A percentile compares a stretch with the other conserved stretches of the same genome.
Conservation (phyloP, 352 stramenopile genomes). For the Globisporangium barbulae region DNA sequence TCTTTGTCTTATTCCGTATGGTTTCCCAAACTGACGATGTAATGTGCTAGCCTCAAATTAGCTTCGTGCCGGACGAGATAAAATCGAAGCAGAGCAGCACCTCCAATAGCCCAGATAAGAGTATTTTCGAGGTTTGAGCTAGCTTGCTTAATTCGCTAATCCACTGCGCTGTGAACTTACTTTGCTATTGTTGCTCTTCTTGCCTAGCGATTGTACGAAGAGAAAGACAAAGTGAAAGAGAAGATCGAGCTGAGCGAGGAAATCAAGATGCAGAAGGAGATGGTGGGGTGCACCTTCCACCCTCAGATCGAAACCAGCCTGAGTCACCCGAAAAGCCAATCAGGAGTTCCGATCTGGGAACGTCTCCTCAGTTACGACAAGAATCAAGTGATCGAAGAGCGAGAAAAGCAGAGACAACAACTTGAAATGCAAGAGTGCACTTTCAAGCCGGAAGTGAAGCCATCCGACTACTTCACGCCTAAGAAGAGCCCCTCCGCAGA, state of each 20-base stretch:
- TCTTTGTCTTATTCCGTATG: slow-evolving; percentile 12
- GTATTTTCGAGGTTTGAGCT: slow-evolving; percentile 69
- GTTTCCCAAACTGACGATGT: slow-evolving; percentile 6
- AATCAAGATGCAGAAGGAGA: slow-evolving; percentile 65
- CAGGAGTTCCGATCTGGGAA: slow-evolving; percentile 64
- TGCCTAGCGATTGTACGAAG: slow-evolving; percentile 70
- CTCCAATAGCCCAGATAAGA: slow-evolving; percentile 53
- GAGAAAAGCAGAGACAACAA: slow-evolving; percentile 66
- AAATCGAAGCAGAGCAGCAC: slow-evolving; percentile 60
- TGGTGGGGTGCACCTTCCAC: slow-evolving; percentile 78
- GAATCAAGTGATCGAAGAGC: slow-evolving; percentile 73
- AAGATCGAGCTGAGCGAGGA: slow-evolving; percentile 74
- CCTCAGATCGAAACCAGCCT: slow-evolving; percentile 53
- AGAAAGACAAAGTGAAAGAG: slow-evolving; percentile 76
- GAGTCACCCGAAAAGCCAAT: slow-evolving; percentile 27
- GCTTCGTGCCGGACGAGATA: slow-evolving; percentile 43
- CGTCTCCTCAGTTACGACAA: slow-evolving; percentile 75
- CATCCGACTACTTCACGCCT: slow-evolving; percentile 37
- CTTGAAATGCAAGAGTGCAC: slow-evolving; percentile 75
- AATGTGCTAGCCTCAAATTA: slow-evolving; percentile 50
- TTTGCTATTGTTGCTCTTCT: slow-evolving; percentile 11
- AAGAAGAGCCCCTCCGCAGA: slow-evolving; percentile 33
- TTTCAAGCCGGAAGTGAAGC: slow-evolving; percentile 79
- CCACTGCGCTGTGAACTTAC: slow-evolving; percentile 19
- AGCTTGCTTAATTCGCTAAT: slow-evolving; percentile 12